Evolutionary conservation across 225 moss, liverwort and hornwort species (phyloP), one percentile per base, ranked within the genome.

Genomic region (Polytrichum commune): DNA sequence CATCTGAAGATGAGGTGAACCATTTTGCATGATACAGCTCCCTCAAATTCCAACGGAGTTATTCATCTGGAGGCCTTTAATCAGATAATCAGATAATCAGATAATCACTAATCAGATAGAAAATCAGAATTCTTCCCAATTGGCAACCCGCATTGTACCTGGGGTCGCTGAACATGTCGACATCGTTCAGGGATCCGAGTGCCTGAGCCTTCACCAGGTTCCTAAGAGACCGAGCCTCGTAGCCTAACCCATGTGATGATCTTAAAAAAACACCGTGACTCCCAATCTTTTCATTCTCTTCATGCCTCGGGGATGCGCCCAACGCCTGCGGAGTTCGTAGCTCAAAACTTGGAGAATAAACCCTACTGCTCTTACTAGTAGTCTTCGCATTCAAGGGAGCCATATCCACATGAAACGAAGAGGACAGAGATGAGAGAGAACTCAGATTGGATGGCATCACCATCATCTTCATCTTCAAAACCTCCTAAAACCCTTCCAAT

Each of bases 321-420:
- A 82, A 23, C 3, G 85, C 82, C 55, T 85, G 79, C 76, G 85
- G 85, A 55, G 85, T 85, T 23, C 82, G 74, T 22, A 85, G 74
- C 72, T 85, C 82, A 1, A 69, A 60, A 10, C 79, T 53, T 10
- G 85, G 82, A 61, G 76, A 79, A 62, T 66, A 85, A 28, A 85
- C 24, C 69, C 79, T 76, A 46, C 46, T 46, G 63, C 68, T 67
- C 73, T 81, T 81, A 54, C 71, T 76, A 24, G 64, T 68, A n/a
- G 53, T 60, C 57, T 73, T 77, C 19, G 61, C n/a, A 24, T 23
- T 66, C 57, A 67, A 55, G 0, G 79, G 74, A 54, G 35, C 65
- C 7, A 77, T 54, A 62, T 82, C 79, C 68, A 28, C 16, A 4
- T 56, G 1, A 0, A 69, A 3, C 32, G 76, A 74, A 2, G 69